These are phyloP conservation scores for Penicillium alfredii DNA, from an alignment of 495 filamentous ascomycete species.

Conservation along the genomic window DNA sequence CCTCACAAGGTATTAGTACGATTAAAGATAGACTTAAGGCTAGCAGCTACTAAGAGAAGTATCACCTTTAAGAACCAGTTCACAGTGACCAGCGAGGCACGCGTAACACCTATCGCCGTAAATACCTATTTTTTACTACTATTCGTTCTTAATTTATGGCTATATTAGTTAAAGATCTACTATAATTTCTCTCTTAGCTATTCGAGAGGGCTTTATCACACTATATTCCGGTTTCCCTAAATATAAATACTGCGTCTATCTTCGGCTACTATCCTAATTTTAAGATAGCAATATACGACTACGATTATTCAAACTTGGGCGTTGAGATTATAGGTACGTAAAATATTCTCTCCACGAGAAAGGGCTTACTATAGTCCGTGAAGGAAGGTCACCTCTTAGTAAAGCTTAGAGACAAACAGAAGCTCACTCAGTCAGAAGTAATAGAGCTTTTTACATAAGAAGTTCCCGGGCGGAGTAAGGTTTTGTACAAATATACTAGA, in stretches of 20 bases:
- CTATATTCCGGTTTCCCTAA: neutral
- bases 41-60: no score
- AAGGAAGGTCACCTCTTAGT: constrained; percentile 7
- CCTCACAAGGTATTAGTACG: no score
- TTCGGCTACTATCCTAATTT: neutral
- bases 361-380: constrained; percentile 1
- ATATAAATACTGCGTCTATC: neutral
- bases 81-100: no score
- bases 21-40: no score
- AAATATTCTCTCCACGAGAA: constrained; percentile 1
- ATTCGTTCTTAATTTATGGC: neutral
- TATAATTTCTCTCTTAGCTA: neutral
- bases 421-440: constrained; percentile 7
- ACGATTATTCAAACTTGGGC: neutral
- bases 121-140: neutral
- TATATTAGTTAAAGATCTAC: neutral
- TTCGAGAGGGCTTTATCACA: neutral
- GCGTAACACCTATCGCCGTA: neutral
- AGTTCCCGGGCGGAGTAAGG: constrained; percentile 8
- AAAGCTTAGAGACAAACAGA: constrained; percentile 8
- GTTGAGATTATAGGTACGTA: neutral
- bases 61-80: no score
- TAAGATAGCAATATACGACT: neutral
- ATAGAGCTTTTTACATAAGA: constrained; percentile 2
- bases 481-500: neutral